These are phyloP conservation scores for Liriodendron chinense DNA, from an alignment of 164 flowering plant genomes.

Conservation along the genomic window DNA sequence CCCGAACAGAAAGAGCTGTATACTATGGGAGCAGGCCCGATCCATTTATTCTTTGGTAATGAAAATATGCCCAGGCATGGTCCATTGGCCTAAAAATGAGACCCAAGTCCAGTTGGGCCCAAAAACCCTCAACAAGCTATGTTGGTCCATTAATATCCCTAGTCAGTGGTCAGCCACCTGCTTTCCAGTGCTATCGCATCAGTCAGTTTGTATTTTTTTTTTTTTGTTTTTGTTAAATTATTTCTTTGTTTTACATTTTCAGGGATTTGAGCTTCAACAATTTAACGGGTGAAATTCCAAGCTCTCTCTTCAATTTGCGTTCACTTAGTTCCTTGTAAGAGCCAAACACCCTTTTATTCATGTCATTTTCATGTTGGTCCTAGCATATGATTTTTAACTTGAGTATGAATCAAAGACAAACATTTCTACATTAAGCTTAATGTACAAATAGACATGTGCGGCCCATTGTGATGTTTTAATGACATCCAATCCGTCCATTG, in stretches of 20 bases:
- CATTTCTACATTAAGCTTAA: too few species aligned
- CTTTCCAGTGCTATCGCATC: neutral
- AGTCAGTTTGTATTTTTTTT: neutral
- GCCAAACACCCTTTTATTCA: neutral
- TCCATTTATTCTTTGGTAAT: neutral
- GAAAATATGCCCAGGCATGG: neutral
- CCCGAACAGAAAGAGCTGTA: conserved; percentile 1
- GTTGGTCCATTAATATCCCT: too few species aligned
- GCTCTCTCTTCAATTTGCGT: conserved; percentile 13
- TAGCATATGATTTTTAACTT: too few species aligned
- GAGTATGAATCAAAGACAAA: too few species aligned
- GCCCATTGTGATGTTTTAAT: too few species aligned
- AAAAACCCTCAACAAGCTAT: neutral
- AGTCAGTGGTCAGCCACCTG: neutral
- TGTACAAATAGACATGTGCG: too few species aligned
- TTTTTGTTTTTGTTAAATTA: neutral
- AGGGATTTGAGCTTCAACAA: conserved; percentile 25
- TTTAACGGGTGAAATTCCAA: conserved; percentile 14
- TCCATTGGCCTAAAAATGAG: too few species aligned
- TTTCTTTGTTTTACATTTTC: neutral
- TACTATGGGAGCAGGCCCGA: neutral
- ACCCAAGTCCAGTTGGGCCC: neutral
- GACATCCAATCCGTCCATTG: too few species aligned
- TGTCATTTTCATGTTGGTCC: neutral
- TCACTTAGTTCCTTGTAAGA: conserved; percentile 13